These are phyloP conservation scores for Suillus spraguei DNA, from an alignment of 768 basidiomycete genomes.

Conservation along the genomic window DNA sequence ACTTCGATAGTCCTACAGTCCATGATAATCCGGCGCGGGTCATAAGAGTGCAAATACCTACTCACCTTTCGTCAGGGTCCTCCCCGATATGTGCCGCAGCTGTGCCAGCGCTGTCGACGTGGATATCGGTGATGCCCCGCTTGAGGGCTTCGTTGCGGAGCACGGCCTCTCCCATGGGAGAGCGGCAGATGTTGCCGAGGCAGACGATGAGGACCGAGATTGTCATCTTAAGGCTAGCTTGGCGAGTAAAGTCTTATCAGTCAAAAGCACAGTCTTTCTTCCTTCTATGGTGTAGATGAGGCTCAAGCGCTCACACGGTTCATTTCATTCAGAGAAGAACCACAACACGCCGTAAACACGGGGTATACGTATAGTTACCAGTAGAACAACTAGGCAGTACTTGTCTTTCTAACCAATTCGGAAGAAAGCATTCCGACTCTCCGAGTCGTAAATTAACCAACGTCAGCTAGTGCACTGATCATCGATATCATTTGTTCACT, in stretches of 20 bases:
- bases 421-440: no score
- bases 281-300: not conserved
- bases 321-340: not conserved
- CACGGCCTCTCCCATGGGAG: conserved; percentile 92
- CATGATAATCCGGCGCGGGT: not conserved
- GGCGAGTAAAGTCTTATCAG: not conserved
- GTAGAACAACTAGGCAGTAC: not conserved
- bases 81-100: conserved; percentile 84
- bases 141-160: conserved; percentile 66
- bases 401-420: not conserved
- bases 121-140: conserved; percentile 60
- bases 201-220: conserved; percentile 76
- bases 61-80: conserved; percentile 79
- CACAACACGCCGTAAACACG: not conserved
- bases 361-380: not conserved
- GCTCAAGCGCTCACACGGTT: not conserved
- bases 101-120: conserved; percentile 85
- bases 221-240: conserved; percentile 20
- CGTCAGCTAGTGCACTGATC: not conserved
- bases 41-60: not conserved
- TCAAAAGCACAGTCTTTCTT: not conserved
- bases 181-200: conserved; percentile 85
- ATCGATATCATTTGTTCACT: not conserved
- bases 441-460: not conserved
- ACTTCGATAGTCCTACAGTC: conserved; percentile 62